phyloP scores from a whole-genome alignment of 805 yeast genomes.

The Candida sphagnicola region DNA sequence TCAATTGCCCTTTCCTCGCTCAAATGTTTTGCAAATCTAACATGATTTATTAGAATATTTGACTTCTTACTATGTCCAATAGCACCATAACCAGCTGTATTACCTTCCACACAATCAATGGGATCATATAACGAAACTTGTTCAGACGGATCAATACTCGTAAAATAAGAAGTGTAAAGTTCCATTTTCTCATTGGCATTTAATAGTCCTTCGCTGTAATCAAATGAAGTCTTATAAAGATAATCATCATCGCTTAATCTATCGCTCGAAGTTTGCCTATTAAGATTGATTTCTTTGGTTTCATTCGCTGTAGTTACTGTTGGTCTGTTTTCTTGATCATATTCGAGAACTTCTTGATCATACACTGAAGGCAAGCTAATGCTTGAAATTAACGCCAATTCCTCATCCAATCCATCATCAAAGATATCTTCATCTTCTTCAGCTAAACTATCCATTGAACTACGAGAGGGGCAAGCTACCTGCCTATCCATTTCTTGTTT shows the following conservation, averaged over 20 bases:
- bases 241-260: conserved; percentile 11
- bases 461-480: neutral
- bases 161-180: conserved; percentile 37
- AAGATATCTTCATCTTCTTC: conserved; percentile 19
- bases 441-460: neutral
- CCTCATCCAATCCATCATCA: conserved; percentile 21
- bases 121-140: conserved; percentile 15
- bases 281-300: neutral
- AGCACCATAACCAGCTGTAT: conserved; percentile 3
- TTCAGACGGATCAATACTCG: conserved; percentile 18
- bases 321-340: neutral
- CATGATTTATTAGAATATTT: neutral
- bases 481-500: neutral
- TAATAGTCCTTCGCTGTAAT: conserved; percentile 36
- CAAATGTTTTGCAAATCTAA: conserved; percentile 3
- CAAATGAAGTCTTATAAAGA: conserved; percentile 16
- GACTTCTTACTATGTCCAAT: conserved; percentile 15
- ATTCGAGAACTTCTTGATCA: neutral
- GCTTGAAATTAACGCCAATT: conserved; percentile 10
- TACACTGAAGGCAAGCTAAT: neutral
- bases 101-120: conserved; percentile 1
- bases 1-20: conserved; percentile 3
- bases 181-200: conserved; percentile 32
- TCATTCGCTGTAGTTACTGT: neutral
- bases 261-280: neutral